Percentiles rank a stretch among this genome's conserved stretches.
Evolutionary conservation across 768 basidiomycete genomes (phyloP).

Genomic region (Panaeolus cyanescens): DNA sequence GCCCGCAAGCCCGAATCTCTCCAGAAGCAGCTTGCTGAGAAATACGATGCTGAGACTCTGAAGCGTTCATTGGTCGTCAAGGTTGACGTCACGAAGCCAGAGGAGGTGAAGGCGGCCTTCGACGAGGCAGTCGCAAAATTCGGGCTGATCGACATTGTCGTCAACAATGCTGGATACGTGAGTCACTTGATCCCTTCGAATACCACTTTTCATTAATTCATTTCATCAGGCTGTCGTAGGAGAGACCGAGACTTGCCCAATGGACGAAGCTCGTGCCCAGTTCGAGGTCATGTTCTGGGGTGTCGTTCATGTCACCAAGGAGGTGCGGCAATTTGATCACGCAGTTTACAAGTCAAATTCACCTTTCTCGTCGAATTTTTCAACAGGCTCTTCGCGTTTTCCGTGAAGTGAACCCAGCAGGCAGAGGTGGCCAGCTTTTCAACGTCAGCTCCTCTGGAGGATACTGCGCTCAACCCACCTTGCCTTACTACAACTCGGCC

Average conservation of each 20-base stretch:
- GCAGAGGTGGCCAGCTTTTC: neutral
- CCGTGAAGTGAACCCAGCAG: no score
- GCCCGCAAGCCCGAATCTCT: no score
- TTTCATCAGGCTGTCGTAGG: neutral
- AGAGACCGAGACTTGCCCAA: no score
- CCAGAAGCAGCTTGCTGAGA: no score
- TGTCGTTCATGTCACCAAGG: no score
- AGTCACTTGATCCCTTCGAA: neutral
- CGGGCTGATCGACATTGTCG: slow-evolving; percentile 43
- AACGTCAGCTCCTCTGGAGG: neutral
- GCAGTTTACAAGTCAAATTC: no score
- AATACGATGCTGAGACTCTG: no score
- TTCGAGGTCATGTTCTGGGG: neutral
- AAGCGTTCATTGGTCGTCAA: no score
- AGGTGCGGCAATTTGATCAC: no score
- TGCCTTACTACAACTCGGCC: neutral
- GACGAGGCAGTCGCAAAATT: slow-evolving; percentile 29
- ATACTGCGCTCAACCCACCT: neutral
- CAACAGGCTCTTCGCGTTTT: no score
- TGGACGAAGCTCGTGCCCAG: neutral
- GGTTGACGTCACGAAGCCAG: no score
- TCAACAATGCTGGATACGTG: slow-evolving; percentile 45
- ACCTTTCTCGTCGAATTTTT: no score
- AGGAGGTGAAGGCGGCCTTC: slow-evolving; percentile 31
- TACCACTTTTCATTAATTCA: neutral